Evolutionary conservation across 495 filamentous ascomycete genomes (phyloP).

Genomic region (Aspergillus egyptiacus): DNA sequence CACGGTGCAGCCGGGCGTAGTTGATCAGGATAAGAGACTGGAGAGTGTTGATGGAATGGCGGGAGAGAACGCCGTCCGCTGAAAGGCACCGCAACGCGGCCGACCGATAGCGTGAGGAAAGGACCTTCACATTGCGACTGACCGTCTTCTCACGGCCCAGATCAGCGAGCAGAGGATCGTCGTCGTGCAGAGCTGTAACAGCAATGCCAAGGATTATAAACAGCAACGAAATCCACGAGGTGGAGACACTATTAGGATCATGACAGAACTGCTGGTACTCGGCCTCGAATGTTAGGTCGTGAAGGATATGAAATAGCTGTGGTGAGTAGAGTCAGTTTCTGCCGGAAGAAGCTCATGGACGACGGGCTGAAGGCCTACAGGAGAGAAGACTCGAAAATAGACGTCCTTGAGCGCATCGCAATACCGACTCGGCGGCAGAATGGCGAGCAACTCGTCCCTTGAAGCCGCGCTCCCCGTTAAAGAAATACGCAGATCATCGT

Average conservation of each 20-base stretch:
- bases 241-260: conserved; percentile 35
- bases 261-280: conserved; percentile 43
- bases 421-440: conserved; percentile 35
- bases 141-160: conserved; percentile 37
- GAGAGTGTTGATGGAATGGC: conserved; percentile 42
- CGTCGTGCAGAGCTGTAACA: conserved; percentile 40
- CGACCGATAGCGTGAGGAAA: conserved; percentile 40
- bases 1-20: conserved; percentile 39
- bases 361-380: conserved; percentile 20
- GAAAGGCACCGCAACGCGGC: conserved; percentile 41
- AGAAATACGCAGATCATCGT: conserved; percentile 36
- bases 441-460: conserved; percentile 26
- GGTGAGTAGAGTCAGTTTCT: background rate
- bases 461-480: conserved; percentile 27
- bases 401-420: conserved; percentile 37
- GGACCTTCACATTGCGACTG: conserved; percentile 36
- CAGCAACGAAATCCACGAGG: conserved; percentile 40
- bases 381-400: conserved; percentile 38
- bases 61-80: conserved; percentile 38
- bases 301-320: conserved; percentile 37
- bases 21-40: conserved; percentile 42
- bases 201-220: conserved; percentile 42
- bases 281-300: conserved; percentile 43
- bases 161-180: conserved; percentile 37
- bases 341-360: background rate